These are phyloP conservation scores for Gossypium rotundifolium DNA, from an alignment of 345 rosid species.

Conservation along the genomic window DNA sequence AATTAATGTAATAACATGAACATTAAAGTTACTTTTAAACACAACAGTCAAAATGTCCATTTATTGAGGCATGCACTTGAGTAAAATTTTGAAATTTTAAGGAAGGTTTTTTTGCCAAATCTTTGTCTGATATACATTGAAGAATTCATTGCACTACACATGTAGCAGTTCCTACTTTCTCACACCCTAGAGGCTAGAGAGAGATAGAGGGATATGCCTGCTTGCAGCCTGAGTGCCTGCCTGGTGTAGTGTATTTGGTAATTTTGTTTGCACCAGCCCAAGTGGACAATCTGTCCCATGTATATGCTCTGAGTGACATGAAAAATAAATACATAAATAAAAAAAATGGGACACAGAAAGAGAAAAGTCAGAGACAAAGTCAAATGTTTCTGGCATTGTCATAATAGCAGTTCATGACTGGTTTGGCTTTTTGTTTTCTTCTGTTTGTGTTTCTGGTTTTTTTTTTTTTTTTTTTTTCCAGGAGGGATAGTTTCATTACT, in stretches of 20 bases:
- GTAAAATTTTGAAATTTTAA: not conserved
- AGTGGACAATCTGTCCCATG: conserved; percentile 30
- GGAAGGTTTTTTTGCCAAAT: conserved; percentile 27
- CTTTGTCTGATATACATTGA: conserved; percentile 3
- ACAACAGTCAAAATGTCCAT: not conserved
- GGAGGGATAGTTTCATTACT: conserved; percentile 92
- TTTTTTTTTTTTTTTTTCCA: conserved; percentile 21
- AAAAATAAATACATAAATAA: conserved; percentile 2
- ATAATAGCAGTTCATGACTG: not conserved
- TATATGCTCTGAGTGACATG: conserved; percentile 10
- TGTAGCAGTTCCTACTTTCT: conserved; percentile 8
- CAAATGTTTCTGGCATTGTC: conserved; percentile 26
- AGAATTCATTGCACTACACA: conserved; percentile 4
- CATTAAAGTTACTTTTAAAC: not conserved
- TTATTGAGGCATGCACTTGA: not conserved
- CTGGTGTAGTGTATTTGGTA: conserved; percentile 9
- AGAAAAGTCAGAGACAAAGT: conserved; percentile 16
- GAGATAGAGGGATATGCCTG: not conserved
- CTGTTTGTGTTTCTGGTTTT: not conserved
- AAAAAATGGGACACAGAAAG: conserved; percentile 2
- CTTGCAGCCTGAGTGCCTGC: conserved; percentile 3
- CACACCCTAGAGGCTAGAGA: conserved; percentile 1
- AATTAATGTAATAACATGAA: not conserved
- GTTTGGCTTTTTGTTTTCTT: conserved; percentile 18
- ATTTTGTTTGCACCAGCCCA: conserved; percentile 16